These are phyloP conservation scores for Aspergillus latus DNA, from an alignment of 2,329 filamentous ascomycete species.

Conservation along the genomic window DNA sequence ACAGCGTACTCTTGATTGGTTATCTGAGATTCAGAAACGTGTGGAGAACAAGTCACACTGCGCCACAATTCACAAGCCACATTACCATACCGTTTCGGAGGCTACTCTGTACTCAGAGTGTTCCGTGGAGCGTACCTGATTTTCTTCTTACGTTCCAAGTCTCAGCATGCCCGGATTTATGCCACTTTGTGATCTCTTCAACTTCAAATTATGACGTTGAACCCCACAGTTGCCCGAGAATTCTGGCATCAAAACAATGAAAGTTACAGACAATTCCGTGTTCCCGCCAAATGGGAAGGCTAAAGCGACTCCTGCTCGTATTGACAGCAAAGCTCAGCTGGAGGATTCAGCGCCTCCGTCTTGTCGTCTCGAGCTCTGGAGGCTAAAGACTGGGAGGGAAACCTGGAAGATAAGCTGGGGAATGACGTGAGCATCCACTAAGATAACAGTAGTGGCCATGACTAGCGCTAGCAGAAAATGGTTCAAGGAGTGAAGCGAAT, in stretches of 20 bases:
- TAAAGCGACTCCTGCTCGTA: conserved; percentile 4
- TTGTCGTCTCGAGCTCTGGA: not conserved
- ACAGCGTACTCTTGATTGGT: no score
- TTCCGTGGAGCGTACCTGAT: conserved; percentile 5
- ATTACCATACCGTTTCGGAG: conserved; percentile 2
- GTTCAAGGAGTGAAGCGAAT: conserved; percentile 5
- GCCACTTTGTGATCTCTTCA: conserved; percentile 1
- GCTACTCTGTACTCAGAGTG: not conserved
- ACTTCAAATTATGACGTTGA: conserved; percentile 5
- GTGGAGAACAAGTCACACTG: not conserved
- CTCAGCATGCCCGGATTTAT: not conserved
- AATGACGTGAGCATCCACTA: conserved; percentile 5
- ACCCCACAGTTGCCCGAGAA: not conserved
- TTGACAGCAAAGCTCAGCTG: not conserved
- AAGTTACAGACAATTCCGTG: not conserved
- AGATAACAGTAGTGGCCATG: conserved; percentile 3
- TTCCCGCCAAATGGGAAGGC: not conserved
- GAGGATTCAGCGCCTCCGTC: not conserved
- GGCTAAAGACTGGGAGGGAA: no score
- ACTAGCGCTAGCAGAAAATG: not conserved
- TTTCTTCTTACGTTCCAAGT: not conserved
- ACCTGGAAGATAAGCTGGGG: not conserved
- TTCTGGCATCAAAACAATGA: not conserved
- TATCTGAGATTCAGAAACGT: not conserved
- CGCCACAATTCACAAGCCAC: conserved; percentile 7